Evolutionary conservation across 1,139 yeast genomes (phyloP), one percentile per base, ranked within the genome.

Genomic region (Debaryomyces sp.): DNA sequence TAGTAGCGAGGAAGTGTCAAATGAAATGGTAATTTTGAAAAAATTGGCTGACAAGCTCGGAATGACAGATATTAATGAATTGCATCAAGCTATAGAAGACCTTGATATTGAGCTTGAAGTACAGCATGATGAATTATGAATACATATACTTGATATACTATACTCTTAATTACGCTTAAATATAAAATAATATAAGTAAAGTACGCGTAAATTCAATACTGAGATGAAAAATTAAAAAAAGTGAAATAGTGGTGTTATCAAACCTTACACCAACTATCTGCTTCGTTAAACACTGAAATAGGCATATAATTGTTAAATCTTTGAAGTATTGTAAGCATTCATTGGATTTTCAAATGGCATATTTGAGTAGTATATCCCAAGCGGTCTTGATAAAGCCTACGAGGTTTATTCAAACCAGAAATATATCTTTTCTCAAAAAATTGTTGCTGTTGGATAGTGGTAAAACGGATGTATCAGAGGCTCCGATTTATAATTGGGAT

Each of bases 401-500:
- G 21, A 44, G 38, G 29, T 26, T 37, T 38, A 33, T 30, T 27
- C 55, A 43, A 42, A 49, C 39, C 35, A 56, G 73, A 47, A 60
- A 64, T 47, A 58, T 71, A 27, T 73, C 78, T 10, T 71, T 73
- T 42, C 67, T 74, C 54, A 73, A 72, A 66, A 71, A 67, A 46
- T 56, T 75, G 48, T 65, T 75, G 52, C 69, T 67, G 26, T 66
- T 75, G 57, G 75, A 73, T 48, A 61, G 60, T 43, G 63, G 66
- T 24, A 48, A 51, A 9, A 57, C 55, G 30, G 67, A 65, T 22
- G 59, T 57, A 4, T 60, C 45, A 10, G 65, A 61, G 40, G 49
- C 53, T 29, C 50, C 47, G 22, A 51, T 62, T 42, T 60, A 56
- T 39, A 58, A 50, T 32, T 92, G 98, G 97, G 98, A 92, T 61